A percentile compares a stretch with the other conserved stretches of the same genome.
Conservation (phyloP, 495 filamentous ascomycete genomes). For the Jackrogersella minutella region DNA sequence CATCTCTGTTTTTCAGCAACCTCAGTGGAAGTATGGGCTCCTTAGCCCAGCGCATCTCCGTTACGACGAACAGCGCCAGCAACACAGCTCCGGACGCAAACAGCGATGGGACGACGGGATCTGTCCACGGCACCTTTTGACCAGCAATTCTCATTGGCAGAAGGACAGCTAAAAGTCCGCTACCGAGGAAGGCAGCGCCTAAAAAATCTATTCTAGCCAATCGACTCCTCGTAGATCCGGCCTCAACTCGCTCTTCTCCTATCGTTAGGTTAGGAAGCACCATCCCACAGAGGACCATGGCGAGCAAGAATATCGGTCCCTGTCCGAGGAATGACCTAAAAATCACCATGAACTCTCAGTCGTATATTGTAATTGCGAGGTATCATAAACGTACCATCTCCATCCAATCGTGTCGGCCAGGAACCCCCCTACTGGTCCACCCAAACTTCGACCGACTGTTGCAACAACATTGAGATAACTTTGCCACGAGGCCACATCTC, state of each 20-base stretch:
- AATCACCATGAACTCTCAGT: not conserved
- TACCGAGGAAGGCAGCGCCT: slow-evolving; percentile 60
- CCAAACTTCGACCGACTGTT: slow-evolving; percentile 69
- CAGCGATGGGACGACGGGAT: slow-evolving; percentile 52
- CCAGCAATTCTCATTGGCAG: slow-evolving; percentile 68
- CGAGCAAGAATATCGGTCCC: slow-evolving; percentile 61
- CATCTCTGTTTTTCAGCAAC: slow-evolving; percentile 63
- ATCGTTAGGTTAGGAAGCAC: slow-evolving; percentile 48
- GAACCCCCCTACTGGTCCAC: slow-evolving; percentile 70
- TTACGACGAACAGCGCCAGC: slow-evolving; percentile 56
- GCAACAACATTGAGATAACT: slow-evolving; percentile 71
- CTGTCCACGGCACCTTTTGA: slow-evolving; percentile 63
- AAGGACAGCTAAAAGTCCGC: slow-evolving; percentile 58
- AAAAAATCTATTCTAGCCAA: slow-evolving; percentile 66
- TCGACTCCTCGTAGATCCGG: slow-evolving; percentile 31
- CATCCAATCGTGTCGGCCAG: slow-evolving; percentile 72
- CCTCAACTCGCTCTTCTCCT: slow-evolving; percentile 1
- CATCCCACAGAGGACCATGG: slow-evolving; percentile 60
- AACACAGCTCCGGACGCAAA: slow-evolving; percentile 47
- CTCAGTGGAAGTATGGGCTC: slow-evolving; percentile 70
- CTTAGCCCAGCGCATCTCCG: slow-evolving; percentile 59
- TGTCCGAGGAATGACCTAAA: slow-evolving; percentile 69
- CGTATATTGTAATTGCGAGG: not conserved
- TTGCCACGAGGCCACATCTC: slow-evolving; percentile 72
- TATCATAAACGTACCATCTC: slow-evolving; percentile 60